Evolutionary conservation across 2,329 filamentous ascomycete genomes (phyloP), one percentile per base, ranked within the genome.

Genomic region (Sporothrix dimorphospora): DNA sequence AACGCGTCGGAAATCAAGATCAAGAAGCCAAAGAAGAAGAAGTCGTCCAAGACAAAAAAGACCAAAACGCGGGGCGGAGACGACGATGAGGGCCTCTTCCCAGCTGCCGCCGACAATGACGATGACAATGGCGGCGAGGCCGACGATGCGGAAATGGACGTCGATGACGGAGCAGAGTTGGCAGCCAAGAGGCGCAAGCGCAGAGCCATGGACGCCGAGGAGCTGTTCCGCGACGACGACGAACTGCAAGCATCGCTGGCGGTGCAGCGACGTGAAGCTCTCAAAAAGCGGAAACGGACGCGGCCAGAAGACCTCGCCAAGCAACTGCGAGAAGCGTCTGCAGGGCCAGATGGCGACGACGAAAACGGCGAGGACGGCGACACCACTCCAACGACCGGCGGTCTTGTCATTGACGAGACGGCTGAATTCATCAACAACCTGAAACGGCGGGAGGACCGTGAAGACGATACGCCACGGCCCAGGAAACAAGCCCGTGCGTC

Each of bases 331-430:
- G 87, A 90, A 40, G 89, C 87, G 30, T 83, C 85, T 0, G 84
- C 88, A 3, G 69, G 85, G 0, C 84, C 88, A 3, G 51, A 55
- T 4, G 53, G 45, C 11, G 55, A 14, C 9, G 57, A 21, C 14
- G 65, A 27, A 14, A 47, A 78, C 81, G 11, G 84, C 86, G 68
- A 83, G 83, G 45, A 59, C n/a, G 66, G 59, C 14, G 71, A 66
- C 27, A 38, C 38, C 5, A 24, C 72, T 2, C 53, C 67, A 2
- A 49, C 24, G 9, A 24, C 53, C 2, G 83, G 82, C 40, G 95
- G 94, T 1, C 84, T 99, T 1, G 88, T 98, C n/a, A 94, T 99
- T 72, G 95, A 98, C 73, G 96, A 98, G 79, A 97, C 95, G 0
- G 94, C 94, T 0, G 94, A 97, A 77, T 99, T 99, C 77, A 92